Percentiles rank a stretch among this genome's conserved stretches.
These are phyloP conservation scores for Phytophthora fragariaefolia DNA, from an alignment of 352 stramenopile species.

Conservation along the genomic window DNA sequence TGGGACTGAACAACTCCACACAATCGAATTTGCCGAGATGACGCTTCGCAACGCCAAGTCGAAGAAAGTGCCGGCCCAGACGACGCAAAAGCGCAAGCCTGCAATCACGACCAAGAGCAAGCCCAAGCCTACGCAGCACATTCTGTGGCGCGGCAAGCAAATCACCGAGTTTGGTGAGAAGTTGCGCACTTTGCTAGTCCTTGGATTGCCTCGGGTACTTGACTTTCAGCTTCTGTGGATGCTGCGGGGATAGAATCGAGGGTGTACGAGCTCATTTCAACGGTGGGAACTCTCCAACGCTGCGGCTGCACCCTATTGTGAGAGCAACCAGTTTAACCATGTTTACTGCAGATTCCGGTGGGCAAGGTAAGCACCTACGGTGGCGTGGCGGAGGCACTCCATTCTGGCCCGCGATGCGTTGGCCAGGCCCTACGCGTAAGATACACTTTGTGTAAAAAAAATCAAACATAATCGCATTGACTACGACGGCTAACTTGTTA, in stretches of 20 bases:
- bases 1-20: constrained; percentile 16
- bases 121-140: constrained; percentile 51
- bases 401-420: constrained; percentile 74
- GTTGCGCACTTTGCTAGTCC: background rate
- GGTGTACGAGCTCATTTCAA: constrained; percentile 85
- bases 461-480: background rate
- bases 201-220: background rate
- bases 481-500: background rate
- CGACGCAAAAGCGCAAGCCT: constrained; percentile 19
- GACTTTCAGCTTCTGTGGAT: background rate
- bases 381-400: constrained; percentile 60
- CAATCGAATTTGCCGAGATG: constrained; percentile 30
- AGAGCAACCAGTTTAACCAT: background rate
- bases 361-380: constrained; percentile 88
- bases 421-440: constrained; percentile 77
- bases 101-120: constrained; percentile 21
- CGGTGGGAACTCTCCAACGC: constrained; percentile 30
- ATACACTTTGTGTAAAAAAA: background rate
- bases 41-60: constrained; percentile 19
- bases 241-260: constrained; percentile 54
- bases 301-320: background rate
- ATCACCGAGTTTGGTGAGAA: constrained; percentile 78
- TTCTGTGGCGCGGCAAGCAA: constrained; percentile 72
- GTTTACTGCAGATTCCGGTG: constrained; percentile 56
- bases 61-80: constrained; percentile 31